These are phyloP conservation scores for Suhomyces atakaporum DNA, from an alignment of 1,139 yeast species.

Conservation along the genomic window DNA sequence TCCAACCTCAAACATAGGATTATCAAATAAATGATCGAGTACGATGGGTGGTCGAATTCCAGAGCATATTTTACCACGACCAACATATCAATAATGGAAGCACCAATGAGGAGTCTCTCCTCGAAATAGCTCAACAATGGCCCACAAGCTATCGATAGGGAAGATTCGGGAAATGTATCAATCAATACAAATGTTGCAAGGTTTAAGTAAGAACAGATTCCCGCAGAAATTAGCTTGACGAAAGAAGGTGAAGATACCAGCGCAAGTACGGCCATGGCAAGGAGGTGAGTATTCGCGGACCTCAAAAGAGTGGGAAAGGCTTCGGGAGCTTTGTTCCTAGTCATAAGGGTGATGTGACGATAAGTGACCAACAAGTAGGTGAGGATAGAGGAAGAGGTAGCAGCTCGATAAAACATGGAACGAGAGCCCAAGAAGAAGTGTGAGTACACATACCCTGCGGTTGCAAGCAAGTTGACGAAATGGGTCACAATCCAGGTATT, in stretches of 20 bases:
- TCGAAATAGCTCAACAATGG: constrained; percentile 41
- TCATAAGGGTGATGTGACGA: constrained; percentile 18
- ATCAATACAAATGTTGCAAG: constrained; percentile 36
- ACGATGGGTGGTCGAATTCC: constrained; percentile 30
- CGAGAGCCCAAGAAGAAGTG: neutral
- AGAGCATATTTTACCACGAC: constrained; percentile 30
- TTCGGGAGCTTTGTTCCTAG: constrained; percentile 1
- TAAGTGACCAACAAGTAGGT: constrained; percentile 25
- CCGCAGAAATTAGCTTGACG: constrained; percentile 45
- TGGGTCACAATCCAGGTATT: constrained; percentile 14
- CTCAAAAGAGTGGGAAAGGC: constrained; percentile 33
- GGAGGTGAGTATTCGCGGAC: constrained; percentile 50
- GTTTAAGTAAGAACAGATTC: constrained; percentile 49
- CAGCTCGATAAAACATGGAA: constrained; percentile 7
- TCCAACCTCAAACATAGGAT: constrained; percentile 46
- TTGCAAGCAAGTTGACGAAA: constrained; percentile 9
- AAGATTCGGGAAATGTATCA: constrained; percentile 36
- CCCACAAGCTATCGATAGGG: constrained; percentile 31
- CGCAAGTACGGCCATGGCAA: constrained; percentile 40
- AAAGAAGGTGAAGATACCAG: constrained; percentile 23
- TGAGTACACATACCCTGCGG: constrained; percentile 4
- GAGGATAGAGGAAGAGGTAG: constrained; percentile 14
- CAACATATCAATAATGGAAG: constrained; percentile 42
- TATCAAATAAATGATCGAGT: constrained; percentile 36
- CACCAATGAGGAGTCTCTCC: constrained; percentile 34